Percentiles rank a stretch among this genome's conserved stretches.
Conservation (phyloP, 345 rosid genomes). For the Linum lewisii region DNA sequence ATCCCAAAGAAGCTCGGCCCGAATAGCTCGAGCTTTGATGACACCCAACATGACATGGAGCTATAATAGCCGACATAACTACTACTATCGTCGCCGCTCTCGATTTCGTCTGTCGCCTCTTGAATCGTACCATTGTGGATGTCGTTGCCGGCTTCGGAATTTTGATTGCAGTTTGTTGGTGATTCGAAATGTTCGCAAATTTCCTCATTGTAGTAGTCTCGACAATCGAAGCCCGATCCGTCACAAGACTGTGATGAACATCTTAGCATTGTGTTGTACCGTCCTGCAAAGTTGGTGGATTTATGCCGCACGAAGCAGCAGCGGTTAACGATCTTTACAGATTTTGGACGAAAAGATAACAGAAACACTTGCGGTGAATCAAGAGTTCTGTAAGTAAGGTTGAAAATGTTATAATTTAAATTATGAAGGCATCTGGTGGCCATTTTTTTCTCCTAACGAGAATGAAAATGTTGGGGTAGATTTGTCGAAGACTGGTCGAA, state of each 20-base stretch:
- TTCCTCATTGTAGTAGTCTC: background rate
- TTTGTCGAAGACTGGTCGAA: too few species aligned
- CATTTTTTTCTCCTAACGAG: too few species aligned
- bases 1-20: conserved; percentile 33
- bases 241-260: too few species aligned
- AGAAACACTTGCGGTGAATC: background rate
- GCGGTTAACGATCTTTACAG: background rate
- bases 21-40: conserved; percentile 25
- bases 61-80: background rate
- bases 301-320: background rate
- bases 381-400: background rate
- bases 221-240: background rate
- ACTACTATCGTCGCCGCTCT: background rate
- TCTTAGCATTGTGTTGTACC: too few species aligned
- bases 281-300: background rate
- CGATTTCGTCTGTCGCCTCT: background rate
- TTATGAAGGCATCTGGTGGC: background rate
- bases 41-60: conserved; percentile 14
- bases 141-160: background rate
- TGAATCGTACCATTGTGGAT: background rate
- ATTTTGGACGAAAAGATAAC: background rate
- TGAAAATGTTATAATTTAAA: background rate
- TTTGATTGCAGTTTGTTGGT: background rate
- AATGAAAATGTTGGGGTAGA: too few species aligned
- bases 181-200: background rate